These are phyloP conservation scores for Fibroporia radiculosa DNA, from an alignment of 768 basidiomycete genomes.

Conservation along the genomic window DNA sequence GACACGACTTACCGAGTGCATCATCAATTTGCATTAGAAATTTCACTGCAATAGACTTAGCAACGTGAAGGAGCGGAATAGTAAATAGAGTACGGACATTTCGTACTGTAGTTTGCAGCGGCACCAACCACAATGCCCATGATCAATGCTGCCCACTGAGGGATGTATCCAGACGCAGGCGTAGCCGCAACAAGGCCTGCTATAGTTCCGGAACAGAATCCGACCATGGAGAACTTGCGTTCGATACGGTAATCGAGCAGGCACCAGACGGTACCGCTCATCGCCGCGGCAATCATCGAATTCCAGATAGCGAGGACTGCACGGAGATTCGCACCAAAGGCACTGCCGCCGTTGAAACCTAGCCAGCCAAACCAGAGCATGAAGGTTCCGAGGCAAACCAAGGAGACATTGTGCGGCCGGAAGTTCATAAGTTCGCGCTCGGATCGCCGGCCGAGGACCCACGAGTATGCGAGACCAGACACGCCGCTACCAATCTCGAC, in stretches of 20 bases:
- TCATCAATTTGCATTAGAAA: conserved; percentile 71
- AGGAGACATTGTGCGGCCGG: conserved; percentile 81
- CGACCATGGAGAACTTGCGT: conserved; percentile 82
- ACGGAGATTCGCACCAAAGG: conserved; percentile 82
- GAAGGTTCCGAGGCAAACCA: conserved; percentile 78
- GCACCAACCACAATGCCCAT: conserved; percentile 68
- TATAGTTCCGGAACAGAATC: conserved; percentile 87
- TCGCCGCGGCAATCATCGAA: conserved; percentile 78
- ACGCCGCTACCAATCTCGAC: conserved; percentile 86
- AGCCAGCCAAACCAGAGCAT: conserved; percentile 86
- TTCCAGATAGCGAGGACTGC: conserved; percentile 84
- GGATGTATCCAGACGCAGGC: conserved; percentile 77
- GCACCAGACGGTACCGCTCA: conserved; percentile 81
- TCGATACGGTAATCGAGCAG: conserved; percentile 73
- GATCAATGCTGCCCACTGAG: conserved; percentile 69
- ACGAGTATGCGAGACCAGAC: conserved; percentile 77
- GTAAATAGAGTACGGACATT: conserved; percentile 43
- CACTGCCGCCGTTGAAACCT: conserved; percentile 89
- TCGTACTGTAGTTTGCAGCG: conserved; percentile 79
- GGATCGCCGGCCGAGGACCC: conserved; percentile 78
- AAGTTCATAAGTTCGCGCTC: conserved; percentile 70
- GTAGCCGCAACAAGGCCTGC: conserved; percentile 86
- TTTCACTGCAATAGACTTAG: conserved; percentile 42
- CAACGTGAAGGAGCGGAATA: background rate
- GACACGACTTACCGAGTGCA: conserved; percentile 43